Evolutionary conservation across 139 green algal species (phyloP), one percentile per base, ranked within the genome.

Genomic region (Axilococcus clingmanii): DNA sequence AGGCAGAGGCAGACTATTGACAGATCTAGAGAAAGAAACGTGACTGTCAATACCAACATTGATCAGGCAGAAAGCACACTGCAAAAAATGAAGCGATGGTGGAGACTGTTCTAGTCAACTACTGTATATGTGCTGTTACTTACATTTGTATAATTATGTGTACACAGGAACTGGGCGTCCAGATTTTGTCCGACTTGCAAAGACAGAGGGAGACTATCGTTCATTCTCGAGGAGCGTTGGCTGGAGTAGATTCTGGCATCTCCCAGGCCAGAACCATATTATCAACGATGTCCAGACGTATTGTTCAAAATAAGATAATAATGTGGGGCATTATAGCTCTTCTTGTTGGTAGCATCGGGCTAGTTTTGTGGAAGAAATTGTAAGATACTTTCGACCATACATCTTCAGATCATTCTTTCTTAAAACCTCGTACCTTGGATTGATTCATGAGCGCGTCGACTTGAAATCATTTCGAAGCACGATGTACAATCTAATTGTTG

Each of bases 131-230:
- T 30, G n/a, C n/a, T n/a, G n/a, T 45, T 27, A 22, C 29, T 28
- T 47, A 27, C 9, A 29, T 16, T 27, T 30, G 40, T 1, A 12
- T 12, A 19, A 45, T 51, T 19, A 20, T 51, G 8, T 51, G 44
- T 51, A 20, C 44, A 40, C 80, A 98, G 85, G 91, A 98, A 57
- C 70, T 96, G 19, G 91, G 91, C 12, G 80, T 86, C 3, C 77
- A 42, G 58, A 95, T 98, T 41, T 64, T 98, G 38, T 55, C 78
- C 37, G 83, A 98, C 72, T 72, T 98, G 30, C 78, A 94, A 33
- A 55, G 78, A 20, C 91, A 98, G 57, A 74, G 91, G 4, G 75
- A 98, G 69, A 95, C 87, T 4, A 95, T 98, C 58, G 29, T 77
- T 23, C 72, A 83, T 54, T 72, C 87, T 22, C 78, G 79, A 28